Evolutionary conservation across 352 stramenopile genomes (phyloP).

Genomic region (Thraustochytrium sp.): DNA sequence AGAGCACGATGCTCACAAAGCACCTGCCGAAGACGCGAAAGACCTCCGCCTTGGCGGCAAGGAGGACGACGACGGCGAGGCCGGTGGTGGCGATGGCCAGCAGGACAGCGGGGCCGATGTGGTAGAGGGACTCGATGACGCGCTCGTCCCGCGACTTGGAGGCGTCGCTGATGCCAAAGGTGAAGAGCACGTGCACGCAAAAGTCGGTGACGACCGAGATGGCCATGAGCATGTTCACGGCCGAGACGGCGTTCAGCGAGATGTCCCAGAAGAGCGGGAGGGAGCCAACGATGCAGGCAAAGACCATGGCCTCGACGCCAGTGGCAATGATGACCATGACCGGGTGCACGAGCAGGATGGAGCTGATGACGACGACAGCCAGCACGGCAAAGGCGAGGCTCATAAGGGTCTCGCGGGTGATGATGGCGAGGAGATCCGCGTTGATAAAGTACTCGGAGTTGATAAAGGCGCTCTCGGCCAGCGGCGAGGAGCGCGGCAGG

Average conservation of each 20-base stretch:
- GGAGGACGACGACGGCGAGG: slow-evolving; percentile 45
- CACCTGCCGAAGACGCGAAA: slow-evolving; percentile 49
- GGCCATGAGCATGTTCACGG: slow-evolving; percentile 47
- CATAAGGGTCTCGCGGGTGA: slow-evolving; percentile 22
- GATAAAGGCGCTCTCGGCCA: background rate
- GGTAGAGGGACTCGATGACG: slow-evolving; percentile 3
- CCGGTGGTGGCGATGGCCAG: slow-evolving; percentile 46
- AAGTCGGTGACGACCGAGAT: slow-evolving; percentile 48
- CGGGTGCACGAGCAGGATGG: slow-evolving; percentile 11
- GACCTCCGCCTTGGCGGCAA: slow-evolving; percentile 41
- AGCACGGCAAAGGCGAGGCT: slow-evolving; percentile 38
- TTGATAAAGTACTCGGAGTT: background rate
- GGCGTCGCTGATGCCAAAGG: slow-evolving; percentile 14
- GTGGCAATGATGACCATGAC: background rate
- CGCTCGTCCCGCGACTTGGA: background rate
- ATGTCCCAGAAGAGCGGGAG: slow-evolving; percentile 46
- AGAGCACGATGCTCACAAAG: slow-evolving; percentile 45
- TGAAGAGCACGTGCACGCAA: slow-evolving; percentile 45
- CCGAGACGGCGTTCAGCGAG: slow-evolving; percentile 46
- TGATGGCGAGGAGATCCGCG: background rate
- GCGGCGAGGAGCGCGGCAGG: background rate
- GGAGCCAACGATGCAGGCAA: slow-evolving; percentile 31
- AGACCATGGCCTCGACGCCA: slow-evolving; percentile 2
- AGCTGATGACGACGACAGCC: slow-evolving; percentile 30
- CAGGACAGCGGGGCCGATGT: slow-evolving; percentile 48